Base-by-base conservation (phyloP, 2,329 filamentous ascomycete genomes). In the Paradendryphiella salina region DNA sequence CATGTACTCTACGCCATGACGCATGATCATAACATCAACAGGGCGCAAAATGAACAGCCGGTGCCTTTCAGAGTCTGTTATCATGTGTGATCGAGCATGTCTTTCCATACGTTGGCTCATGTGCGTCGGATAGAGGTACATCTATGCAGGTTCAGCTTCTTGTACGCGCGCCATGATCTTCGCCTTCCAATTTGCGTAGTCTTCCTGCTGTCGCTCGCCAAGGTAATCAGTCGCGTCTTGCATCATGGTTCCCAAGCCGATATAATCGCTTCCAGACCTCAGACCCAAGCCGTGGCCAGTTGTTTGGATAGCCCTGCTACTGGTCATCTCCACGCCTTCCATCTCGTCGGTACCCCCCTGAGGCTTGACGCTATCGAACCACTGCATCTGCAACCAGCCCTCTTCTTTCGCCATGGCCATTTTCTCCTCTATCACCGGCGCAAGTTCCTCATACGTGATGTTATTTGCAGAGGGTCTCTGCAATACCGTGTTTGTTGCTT, bases 181-280 rank as follows among this genome's bases (percentile, higher is more conserved):
- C 4, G 78, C 76, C 70, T 86, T 86, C 89, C 89, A 94, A 14
- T 68, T 70, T 36, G 69, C 75, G 66, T 85, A 91, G 9, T 86
- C 83, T 33, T 76, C 76, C 60, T 80, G 79, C 59, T 83, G 84
- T 54, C 79, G 76, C 40, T 86, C 83, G 56, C 85, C 86, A 61
- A 92, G 71, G 63, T 85, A 89, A 63, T 91, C 87, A 63, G 88
- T 85, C 38, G 82, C 80, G 57, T 86, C 85, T 70, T 91, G 87
- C 61, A 92, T 83, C 88, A 91, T 91, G 2, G 85, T 88, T 1
- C 77, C 77, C 13, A 80, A 54, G 70, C 71, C 84, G 73, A 79
- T 71, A 33, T 70, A 68, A 26, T 64, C 62, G 46, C 66, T 76
- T 47, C 81, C 65, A 70, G 74, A 61, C 77, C 75, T 50, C 69